Evolutionary conservation across 306 rosid species (phyloP).

Genomic region (Gastrolobium bilobum): DNA sequence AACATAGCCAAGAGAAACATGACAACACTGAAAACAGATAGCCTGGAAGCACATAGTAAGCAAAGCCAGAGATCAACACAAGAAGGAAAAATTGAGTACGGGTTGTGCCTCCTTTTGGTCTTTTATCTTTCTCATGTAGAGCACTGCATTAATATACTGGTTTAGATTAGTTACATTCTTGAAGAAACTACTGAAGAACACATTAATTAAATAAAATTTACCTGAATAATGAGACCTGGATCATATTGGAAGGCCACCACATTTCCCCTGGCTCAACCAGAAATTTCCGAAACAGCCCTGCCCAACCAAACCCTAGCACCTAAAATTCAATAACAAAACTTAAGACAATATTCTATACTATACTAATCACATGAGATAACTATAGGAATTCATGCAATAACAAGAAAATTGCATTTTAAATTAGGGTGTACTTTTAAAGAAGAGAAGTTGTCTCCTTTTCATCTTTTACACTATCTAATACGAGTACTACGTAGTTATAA

Average conservation of each 20-base stretch:
- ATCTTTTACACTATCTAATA: no score
- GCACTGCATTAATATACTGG: conserved; percentile 60
- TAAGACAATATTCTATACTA: background rate
- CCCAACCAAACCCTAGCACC: conserved; percentile 79
- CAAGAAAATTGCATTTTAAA: background rate
- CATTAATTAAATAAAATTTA: conserved; percentile 29
- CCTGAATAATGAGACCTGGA: conserved; percentile 85
- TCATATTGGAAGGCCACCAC: conserved; percentile 90
- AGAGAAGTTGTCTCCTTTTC: no score
- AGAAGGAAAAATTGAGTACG: conserved; percentile 73
- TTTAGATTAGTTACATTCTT: conserved; percentile 23
- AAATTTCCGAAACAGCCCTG: conserved; percentile 73
- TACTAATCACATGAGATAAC: background rate
- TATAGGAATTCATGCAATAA: background rate
- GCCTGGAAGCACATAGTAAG: conserved; percentile 78
- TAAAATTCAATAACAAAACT: conserved; percentile 40
- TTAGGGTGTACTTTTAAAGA: no score
- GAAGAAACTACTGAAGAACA: background rate
- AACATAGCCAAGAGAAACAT: conserved; percentile 80
- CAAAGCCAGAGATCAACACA: conserved; percentile 59
- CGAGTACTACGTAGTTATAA: no score
- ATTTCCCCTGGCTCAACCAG: conserved; percentile 85
- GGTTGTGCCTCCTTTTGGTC: conserved; percentile 64
- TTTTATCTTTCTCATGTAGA: conserved; percentile 73
- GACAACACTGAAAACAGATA: conserved; percentile 66